phyloP scores from a whole-genome alignment of 2,329 filamentous ascomycete species.

The Botrytis sinoallii region DNA sequence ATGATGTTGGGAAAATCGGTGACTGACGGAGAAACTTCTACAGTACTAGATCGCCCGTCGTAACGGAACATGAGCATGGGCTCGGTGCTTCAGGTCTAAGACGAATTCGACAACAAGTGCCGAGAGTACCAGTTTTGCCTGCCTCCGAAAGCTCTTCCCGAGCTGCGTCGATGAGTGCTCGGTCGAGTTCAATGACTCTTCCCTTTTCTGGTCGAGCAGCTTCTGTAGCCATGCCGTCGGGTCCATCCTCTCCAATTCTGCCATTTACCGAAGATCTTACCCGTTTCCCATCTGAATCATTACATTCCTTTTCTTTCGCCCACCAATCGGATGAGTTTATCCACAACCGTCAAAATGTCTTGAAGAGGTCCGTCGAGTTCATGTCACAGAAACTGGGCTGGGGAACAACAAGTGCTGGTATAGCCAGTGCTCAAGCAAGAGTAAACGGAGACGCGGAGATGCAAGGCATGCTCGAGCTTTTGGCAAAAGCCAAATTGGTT shows the following conservation, averaged over 20 bases:
- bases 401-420: conserved; percentile 65
- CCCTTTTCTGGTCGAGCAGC: conserved; percentile 49
- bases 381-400: conserved; percentile 84
- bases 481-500: conserved; percentile 77
- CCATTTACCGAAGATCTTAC: conserved; percentile 82
- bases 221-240: conserved; percentile 43
- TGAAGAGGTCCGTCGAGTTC: conserved; percentile 93
- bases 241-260: conserved; percentile 65
- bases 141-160: conserved; percentile 62
- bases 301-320: conserved; percentile 98
- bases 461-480: conserved; percentile 85
- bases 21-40: conserved; percentile 30
- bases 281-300: conserved; percentile 89
- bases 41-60: conserved; percentile 67
- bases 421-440: conserved; percentile 80
- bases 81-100: conserved; percentile 82
- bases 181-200: conserved; percentile 66
- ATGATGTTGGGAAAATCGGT: background rate
- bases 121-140: conserved; percentile 62
- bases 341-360: conserved; percentile 85
- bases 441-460: conserved; percentile 79
- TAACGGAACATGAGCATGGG: conserved; percentile 84
- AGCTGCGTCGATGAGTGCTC: conserved; percentile 56
- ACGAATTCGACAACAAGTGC: conserved; percentile 85
- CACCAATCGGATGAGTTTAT: conserved; percentile 91